These are phyloP conservation scores for Candida maesae DNA, from an alignment of 805 yeast genomes.

Conservation along the genomic window DNA sequence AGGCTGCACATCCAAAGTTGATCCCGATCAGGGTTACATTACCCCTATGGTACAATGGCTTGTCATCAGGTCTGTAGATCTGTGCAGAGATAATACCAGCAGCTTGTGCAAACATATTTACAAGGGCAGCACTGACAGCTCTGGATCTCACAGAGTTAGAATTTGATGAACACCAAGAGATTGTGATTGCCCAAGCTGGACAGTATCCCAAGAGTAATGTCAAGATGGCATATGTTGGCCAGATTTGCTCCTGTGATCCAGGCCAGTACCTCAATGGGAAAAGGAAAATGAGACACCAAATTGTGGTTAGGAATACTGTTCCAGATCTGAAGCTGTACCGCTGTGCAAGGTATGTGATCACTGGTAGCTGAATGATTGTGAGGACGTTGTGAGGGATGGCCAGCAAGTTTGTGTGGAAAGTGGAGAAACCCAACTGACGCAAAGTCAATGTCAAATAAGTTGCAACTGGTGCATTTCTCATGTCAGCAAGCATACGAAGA, in stretches of 20 bases:
- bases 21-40: too few species aligned
- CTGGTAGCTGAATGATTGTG: conserved; percentile 34
- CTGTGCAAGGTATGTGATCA: conserved; percentile 37
- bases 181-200: conserved; percentile 53
- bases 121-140: conserved; percentile 61
- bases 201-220: conserved; percentile 37
- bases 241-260: conserved; percentile 34
- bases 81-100: conserved; percentile 52
- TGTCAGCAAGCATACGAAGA: conserved; percentile 40
- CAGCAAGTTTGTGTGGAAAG: conserved; percentile 48
- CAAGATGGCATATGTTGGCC: conserved; percentile 41
- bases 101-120: conserved; percentile 60
- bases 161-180: conserved; percentile 59
- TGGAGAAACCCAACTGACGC: conserved; percentile 46
- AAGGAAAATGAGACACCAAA: conserved; percentile 37
- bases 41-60: too few species aligned
- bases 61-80: conserved; percentile 43
- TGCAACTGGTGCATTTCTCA: conserved; percentile 34
- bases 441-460: conserved; percentile 47
- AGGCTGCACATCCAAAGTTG: background rate
- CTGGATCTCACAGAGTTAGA: conserved; percentile 61
- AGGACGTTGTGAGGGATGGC: conserved; percentile 43
- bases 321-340: conserved; percentile 30
- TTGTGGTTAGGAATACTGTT: conserved; percentile 27
- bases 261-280: conserved; percentile 38